phyloP scores from a whole-genome alignment of 2,329 filamentous ascomycete species.

The Pezizomycotina sp. region DNA sequence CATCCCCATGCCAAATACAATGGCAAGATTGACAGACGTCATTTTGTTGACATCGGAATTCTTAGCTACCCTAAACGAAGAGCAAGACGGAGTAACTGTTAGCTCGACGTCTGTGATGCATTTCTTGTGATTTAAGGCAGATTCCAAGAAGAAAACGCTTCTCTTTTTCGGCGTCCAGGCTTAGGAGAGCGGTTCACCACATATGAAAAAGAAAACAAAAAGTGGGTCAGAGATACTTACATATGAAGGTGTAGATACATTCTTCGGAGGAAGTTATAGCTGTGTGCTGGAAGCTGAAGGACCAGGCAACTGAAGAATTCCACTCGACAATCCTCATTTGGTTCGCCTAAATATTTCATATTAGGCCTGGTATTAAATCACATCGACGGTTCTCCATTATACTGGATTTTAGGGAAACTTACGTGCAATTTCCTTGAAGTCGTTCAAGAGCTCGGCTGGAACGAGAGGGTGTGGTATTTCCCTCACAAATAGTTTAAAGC shows the following conservation, averaged over 20 bases:
- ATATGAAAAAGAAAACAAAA: neutral
- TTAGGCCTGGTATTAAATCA: slow-evolving; percentile 11
- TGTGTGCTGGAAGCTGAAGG: slow-evolving; percentile 22
- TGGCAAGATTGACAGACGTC: slow-evolving; percentile 25
- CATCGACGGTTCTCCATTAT: neutral
- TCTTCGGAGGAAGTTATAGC: slow-evolving; percentile 25
- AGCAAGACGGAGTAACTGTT: slow-evolving; percentile 1
- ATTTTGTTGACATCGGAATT: slow-evolving; percentile 25
- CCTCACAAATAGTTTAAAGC: slow-evolving; percentile 26
- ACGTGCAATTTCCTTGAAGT: slow-evolving; percentile 44
- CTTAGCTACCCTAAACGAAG: slow-evolving; percentile 21
- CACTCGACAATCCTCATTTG: slow-evolving; percentile 21
- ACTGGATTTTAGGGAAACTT: slow-evolving; percentile 31
- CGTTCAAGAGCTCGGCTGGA: slow-evolving; percentile 41
- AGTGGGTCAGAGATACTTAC: slow-evolving; percentile 9
- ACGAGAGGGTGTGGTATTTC: slow-evolving; percentile 24
- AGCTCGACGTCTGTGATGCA: slow-evolving; percentile 1
- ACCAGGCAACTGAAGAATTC: too few relatives aligned
- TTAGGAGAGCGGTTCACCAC: too few relatives aligned
- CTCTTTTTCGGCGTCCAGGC: too few relatives aligned
- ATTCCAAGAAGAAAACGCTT: too few relatives aligned
- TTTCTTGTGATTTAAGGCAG: neutral
- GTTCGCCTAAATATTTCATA: slow-evolving; percentile 12
- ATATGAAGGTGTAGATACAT: slow-evolving; percentile 24
- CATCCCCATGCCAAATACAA: slow-evolving; percentile 26